phyloP scores from a whole-genome alignment of 164 flowering plant genomes.

The Magnolia kwangsiensis region DNA sequence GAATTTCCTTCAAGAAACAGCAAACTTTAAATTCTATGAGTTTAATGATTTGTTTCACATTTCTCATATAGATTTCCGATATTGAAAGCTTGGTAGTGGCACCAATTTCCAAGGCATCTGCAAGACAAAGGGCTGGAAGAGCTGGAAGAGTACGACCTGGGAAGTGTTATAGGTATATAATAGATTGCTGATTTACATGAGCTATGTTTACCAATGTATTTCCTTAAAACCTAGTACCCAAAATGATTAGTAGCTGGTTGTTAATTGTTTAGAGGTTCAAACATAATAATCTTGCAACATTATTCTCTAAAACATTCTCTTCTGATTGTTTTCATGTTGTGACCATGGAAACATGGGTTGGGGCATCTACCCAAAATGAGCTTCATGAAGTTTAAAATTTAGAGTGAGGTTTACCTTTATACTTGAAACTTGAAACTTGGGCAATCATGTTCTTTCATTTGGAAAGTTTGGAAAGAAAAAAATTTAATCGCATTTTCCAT shows the following conservation, averaged over 20 bases:
- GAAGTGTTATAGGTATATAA: constrained; percentile 87
- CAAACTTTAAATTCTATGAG: background rate
- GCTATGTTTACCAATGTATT: background rate
- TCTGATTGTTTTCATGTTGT: background rate
- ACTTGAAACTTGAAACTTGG: too few relatives aligned
- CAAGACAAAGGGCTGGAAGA: constrained; percentile 96
- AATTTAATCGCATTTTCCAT: too few relatives aligned
- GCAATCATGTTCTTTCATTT: too few relatives aligned
- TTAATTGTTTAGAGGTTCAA: background rate
- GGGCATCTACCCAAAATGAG: background rate
- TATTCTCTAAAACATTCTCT: too few relatives aligned
- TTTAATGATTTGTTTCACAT: background rate
- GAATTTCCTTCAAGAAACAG: constrained; percentile 1
- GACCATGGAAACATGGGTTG: background rate
- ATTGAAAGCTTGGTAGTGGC: constrained; percentile 91
- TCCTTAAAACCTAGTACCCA: background rate
- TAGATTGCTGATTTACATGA: background rate
- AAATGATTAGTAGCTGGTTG: background rate
- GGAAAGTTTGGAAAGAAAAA: too few relatives aligned
- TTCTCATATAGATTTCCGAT: constrained; percentile 59
- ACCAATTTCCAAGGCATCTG: constrained; percentile 96
- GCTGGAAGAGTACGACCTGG: constrained; percentile 98
- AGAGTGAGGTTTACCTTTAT: too few relatives aligned
- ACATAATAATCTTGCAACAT: background rate
- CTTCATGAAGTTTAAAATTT: too few relatives aligned